phyloP scores from a whole-genome alignment of 371 early-diverging fungal genomes.

The Mucor plumbeus region DNA sequence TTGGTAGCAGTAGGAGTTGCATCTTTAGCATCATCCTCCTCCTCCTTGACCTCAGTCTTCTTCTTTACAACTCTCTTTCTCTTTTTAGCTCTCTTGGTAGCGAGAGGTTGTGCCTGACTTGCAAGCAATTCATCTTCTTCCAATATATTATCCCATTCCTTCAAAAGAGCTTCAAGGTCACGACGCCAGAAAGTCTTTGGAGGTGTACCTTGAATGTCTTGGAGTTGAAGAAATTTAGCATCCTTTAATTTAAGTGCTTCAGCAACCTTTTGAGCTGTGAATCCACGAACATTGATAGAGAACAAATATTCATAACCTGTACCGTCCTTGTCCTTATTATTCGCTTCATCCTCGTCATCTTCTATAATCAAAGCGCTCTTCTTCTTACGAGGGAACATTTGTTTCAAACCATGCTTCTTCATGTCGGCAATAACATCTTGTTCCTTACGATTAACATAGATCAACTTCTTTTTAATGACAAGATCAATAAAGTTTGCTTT shows the following conservation, averaged over 20 bases:
- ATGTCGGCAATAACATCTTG: slow-evolving; percentile 84
- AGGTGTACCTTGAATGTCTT: slow-evolving; percentile 68
- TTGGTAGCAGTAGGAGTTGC: too few relatives aligned
- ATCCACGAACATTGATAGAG: slow-evolving; percentile 90
- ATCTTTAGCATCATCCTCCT: neutral
- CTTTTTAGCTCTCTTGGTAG: neutral
- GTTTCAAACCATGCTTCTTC: slow-evolving; percentile 69
- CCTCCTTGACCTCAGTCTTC: slow-evolving; percentile 2
- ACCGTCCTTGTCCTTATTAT: slow-evolving; percentile 17
- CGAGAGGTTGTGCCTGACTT: slow-evolving; percentile 36
- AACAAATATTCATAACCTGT: slow-evolving; percentile 95
- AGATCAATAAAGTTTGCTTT: slow-evolving; percentile 94
- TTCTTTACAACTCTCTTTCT: slow-evolving; percentile 25
- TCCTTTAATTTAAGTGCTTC: slow-evolving; percentile 79
- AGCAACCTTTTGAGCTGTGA: slow-evolving; percentile 92
- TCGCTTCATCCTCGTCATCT: slow-evolving; percentile 33
- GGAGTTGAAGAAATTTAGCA: slow-evolving; percentile 74
- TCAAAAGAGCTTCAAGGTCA: slow-evolving; percentile 85
- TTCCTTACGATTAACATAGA: slow-evolving; percentile 89
- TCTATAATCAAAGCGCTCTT: slow-evolving; percentile 45
- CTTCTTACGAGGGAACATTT: slow-evolving; percentile 61
- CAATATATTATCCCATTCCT: slow-evolving; percentile 69
- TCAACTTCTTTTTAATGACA: slow-evolving; percentile 86
- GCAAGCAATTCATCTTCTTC: slow-evolving; percentile 39
- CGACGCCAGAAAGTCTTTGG: slow-evolving; percentile 89